These are phyloP conservation scores for Ceratocystis albifundus DNA, from an alignment of 2,329 filamentous ascomycete species.

Conservation along the genomic window DNA sequence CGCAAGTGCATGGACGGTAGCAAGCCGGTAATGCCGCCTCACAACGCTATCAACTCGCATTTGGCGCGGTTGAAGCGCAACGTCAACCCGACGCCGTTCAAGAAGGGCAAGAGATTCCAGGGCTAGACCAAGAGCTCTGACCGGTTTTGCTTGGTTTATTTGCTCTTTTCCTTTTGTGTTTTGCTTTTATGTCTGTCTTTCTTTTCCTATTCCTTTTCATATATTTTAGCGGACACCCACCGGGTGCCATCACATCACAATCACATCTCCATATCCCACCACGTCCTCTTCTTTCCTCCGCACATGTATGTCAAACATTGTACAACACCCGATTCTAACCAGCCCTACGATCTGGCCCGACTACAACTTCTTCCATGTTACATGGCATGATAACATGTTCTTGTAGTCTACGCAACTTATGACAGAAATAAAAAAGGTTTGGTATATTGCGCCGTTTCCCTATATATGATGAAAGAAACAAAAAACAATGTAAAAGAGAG, in stretches of 20 bases:
- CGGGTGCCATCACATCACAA: background rate
- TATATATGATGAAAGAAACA: slow-evolving; percentile 13
- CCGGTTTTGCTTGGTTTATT: background rate
- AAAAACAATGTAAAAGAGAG: background rate
- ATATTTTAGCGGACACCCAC: background rate
- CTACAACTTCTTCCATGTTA: background rate
- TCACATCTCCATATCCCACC: background rate
- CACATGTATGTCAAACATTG: background rate
- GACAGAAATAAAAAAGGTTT: slow-evolving; percentile 6
- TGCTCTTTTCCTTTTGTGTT: background rate
- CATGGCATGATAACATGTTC: background rate
- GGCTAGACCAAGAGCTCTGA: background rate
- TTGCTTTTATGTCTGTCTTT: background rate
- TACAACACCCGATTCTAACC: background rate
- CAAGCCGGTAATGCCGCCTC: slow-evolving; percentile 32
- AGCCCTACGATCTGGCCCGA: too few relatives aligned
- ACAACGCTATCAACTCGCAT: slow-evolving; percentile 86
- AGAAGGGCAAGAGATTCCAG: slow-evolving; percentile 30
- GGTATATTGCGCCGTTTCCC: slow-evolving; percentile 18
- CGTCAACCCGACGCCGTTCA: slow-evolving; percentile 40
- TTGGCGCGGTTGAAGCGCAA: slow-evolving; percentile 63
- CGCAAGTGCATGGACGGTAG: slow-evolving; percentile 70
- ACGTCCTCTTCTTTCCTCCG: background rate
- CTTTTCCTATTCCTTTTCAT: background rate
- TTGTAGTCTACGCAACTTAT: background rate